These are phyloP conservation scores for Barnettozyma wickerhamii DNA, from an alignment of 805 yeast species.

Conservation along the genomic window DNA sequence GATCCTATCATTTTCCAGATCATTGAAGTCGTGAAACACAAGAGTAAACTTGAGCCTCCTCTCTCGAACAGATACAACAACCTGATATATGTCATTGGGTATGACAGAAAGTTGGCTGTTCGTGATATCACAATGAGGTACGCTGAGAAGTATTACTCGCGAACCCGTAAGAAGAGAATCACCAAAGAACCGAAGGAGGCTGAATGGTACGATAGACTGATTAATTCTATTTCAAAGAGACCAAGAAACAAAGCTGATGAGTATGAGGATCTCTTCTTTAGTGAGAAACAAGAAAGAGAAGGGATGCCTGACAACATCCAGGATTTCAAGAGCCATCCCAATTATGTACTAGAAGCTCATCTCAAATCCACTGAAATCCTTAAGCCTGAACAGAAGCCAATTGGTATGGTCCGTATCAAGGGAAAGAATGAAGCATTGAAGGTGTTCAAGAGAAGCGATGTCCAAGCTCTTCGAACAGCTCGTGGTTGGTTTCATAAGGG, in stretches of 20 bases:
- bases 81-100: slow-evolving; percentile 74
- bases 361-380: slow-evolving; percentile 69
- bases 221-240: slow-evolving; percentile 21
- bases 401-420: slow-evolving; percentile 65
- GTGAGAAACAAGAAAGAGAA: slow-evolving; percentile 60
- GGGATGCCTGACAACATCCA: slow-evolving; percentile 84
- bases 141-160: slow-evolving; percentile 64
- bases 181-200: slow-evolving; percentile 49
- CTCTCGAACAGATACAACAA: slow-evolving; percentile 50
- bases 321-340: slow-evolving; percentile 85
- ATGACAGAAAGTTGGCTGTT: slow-evolving; percentile 57
- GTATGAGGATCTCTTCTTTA: slow-evolving; percentile 58
- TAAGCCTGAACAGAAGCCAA: slow-evolving; percentile 52
- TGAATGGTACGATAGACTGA: slow-evolving; percentile 54
- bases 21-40: slow-evolving; percentile 57
- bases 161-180: slow-evolving; percentile 69
- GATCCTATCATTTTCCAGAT: slow-evolving; percentile 69
- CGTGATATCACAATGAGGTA: slow-evolving; percentile 87
- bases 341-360: slow-evolving; percentile 76
- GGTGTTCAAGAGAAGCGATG: slow-evolving; percentile 66
- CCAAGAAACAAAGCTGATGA: slow-evolving; percentile 26
- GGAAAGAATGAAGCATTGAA: slow-evolving; percentile 43
- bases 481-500: slow-evolving; percentile 87
- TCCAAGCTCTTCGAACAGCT: slow-evolving; percentile 62
- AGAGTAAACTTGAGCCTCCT: slow-evolving; percentile 71